phyloP scores from a whole-genome alignment of 2,329 filamentous ascomycete genomes.

The Sclerotinia spermophila region DNA sequence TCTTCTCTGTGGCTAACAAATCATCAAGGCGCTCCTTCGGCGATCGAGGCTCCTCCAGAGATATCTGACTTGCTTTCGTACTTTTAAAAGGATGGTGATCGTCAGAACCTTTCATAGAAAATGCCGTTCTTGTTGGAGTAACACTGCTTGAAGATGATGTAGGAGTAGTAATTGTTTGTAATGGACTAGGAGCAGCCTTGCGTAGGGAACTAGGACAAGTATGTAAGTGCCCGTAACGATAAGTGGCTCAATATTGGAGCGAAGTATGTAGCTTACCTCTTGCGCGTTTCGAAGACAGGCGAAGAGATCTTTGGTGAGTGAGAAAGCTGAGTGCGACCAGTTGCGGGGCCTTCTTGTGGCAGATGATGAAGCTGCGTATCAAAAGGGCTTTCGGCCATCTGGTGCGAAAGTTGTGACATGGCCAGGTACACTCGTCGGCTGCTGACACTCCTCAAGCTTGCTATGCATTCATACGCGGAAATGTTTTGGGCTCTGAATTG shows the following conservation, averaged over 20 bases:
- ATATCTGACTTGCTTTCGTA: slow-evolving; percentile 22
- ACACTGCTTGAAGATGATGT: slow-evolving; percentile 33
- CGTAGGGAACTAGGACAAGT: slow-evolving; percentile 33
- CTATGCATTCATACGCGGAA: slow-evolving; percentile 20
- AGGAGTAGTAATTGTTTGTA: slow-evolving; percentile 36
- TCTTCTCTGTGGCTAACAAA: slow-evolving; percentile 37
- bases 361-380: slow-evolving; percentile 29
- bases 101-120: slow-evolving; percentile 28
- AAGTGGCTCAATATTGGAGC: slow-evolving; percentile 17
- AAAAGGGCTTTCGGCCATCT: slow-evolving; percentile 31
- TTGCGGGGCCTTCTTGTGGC: slow-evolving; percentile 33
- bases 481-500: slow-evolving; percentile 21
- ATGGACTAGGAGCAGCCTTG: slow-evolving; percentile 37
- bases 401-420: slow-evolving; percentile 30
- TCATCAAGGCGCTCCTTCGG: slow-evolving; percentile 39
- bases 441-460: slow-evolving; percentile 31
- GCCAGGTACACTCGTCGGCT: slow-evolving; percentile 16
- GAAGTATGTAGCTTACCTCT: slow-evolving; percentile 29
- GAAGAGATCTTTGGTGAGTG: slow-evolving; percentile 30
- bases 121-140: slow-evolving; percentile 35
- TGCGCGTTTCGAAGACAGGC: slow-evolving; percentile 28
- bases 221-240: slow-evolving; percentile 23
- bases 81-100: slow-evolving; percentile 25
- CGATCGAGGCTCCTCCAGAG: slow-evolving; percentile 32
- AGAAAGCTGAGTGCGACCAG: slow-evolving; percentile 28